Evolutionary conservation across 2,329 filamentous ascomycete species (phyloP).

Genomic region (Clarireedia hainanense): DNA sequence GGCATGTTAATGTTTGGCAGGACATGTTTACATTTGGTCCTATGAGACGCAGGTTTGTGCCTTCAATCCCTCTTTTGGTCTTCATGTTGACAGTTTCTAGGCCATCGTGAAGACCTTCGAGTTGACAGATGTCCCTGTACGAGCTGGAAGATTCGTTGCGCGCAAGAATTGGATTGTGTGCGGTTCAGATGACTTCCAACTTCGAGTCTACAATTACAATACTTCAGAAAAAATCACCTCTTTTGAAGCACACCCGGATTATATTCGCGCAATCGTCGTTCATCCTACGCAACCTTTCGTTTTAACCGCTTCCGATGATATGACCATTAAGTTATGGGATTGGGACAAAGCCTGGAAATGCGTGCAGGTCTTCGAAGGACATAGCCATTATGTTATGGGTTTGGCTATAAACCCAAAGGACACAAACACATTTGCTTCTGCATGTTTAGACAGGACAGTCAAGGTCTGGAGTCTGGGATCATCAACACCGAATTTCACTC

Average conservation of each 20-base stretch:
- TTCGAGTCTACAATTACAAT: constrained; percentile 97
- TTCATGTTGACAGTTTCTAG: constrained; percentile 29
- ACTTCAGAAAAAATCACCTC: constrained; percentile 97
- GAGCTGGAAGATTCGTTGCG: constrained; percentile 91
- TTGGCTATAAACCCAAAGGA: constrained; percentile 97
- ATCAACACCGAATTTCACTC: constrained; percentile 88
- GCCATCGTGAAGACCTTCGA: constrained; percentile 98
- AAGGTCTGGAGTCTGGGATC: constrained; percentile 98
- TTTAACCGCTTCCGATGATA: constrained; percentile 92
- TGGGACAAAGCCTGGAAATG: constrained; percentile 98
- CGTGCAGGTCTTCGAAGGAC: constrained; percentile 92
- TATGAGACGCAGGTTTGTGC: constrained; percentile 72
- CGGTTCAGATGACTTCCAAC: constrained; percentile 84
- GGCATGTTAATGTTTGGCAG: constrained; percentile 38
- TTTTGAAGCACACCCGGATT: constrained; percentile 96
- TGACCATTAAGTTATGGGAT: constrained; percentile 98
- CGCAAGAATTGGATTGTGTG: constrained; percentile 99
- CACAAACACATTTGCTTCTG: constrained; percentile 85
- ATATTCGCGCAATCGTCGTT: constrained; percentile 92
- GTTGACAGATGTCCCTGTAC: constrained; percentile 94
- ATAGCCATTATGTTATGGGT: constrained; percentile 95
- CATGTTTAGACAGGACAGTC: constrained; percentile 91
- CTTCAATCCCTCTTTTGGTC: not conserved
- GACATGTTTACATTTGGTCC: constrained; percentile 99
- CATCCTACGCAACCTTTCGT: constrained; percentile 95